These are phyloP conservation scores for Leccinum variabile DNA, from an alignment of 1,284 basidiomycete genomes.

Conservation along the genomic window DNA sequence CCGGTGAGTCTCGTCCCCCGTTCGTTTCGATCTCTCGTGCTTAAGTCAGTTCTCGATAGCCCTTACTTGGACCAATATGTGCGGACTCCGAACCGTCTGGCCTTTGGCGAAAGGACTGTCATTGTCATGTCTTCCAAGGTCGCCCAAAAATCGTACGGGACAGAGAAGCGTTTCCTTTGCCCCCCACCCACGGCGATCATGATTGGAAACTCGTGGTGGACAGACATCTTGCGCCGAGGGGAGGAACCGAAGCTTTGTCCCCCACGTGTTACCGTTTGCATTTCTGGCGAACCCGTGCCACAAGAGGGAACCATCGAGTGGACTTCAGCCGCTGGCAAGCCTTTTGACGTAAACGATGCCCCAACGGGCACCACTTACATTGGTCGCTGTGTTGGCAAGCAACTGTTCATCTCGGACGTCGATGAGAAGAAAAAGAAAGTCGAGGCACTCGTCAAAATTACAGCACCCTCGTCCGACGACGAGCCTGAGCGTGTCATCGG, in stretches of 20 bases:
- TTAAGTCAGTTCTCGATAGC: slow-evolving; percentile 39
- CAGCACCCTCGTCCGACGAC: slow-evolving; percentile 76
- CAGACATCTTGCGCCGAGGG: slow-evolving; percentile 65
- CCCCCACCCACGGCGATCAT: slow-evolving; percentile 94
- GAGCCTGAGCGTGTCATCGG: slow-evolving; percentile 81
- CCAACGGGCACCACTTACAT: slow-evolving; percentile 79
- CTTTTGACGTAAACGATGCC: slow-evolving; percentile 79
- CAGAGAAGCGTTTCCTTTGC: slow-evolving; percentile 95
- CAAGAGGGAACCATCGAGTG: slow-evolving; percentile 84
- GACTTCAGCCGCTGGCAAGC: slow-evolving; percentile 79
- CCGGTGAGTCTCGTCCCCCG: slow-evolving; percentile 47
- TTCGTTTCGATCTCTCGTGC: slow-evolving; percentile 12
- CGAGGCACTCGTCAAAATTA: slow-evolving; percentile 86
- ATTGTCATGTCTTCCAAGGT: slow-evolving; percentile 97
- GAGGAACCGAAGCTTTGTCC: slow-evolving; percentile 75
- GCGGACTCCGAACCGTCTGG: slow-evolving; percentile 80
- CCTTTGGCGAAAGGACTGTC: slow-evolving; percentile 89
- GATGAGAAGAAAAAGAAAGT: slow-evolving; percentile 92
- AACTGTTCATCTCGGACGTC: slow-evolving; percentile 87
- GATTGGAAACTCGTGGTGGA: slow-evolving; percentile 96
- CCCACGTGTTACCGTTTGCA: slow-evolving; percentile 84
- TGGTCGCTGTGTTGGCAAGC: slow-evolving; percentile 87
- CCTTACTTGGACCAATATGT: slow-evolving; percentile 85
- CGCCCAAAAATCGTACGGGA: slow-evolving; percentile 96
- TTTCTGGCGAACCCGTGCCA: slow-evolving; percentile 85